Percentiles rank a stretch among this genome's conserved stretches.
Conservation (phyloP, 2,329 filamentous ascomycete genomes). For the Aspergillus sp. region DNA sequence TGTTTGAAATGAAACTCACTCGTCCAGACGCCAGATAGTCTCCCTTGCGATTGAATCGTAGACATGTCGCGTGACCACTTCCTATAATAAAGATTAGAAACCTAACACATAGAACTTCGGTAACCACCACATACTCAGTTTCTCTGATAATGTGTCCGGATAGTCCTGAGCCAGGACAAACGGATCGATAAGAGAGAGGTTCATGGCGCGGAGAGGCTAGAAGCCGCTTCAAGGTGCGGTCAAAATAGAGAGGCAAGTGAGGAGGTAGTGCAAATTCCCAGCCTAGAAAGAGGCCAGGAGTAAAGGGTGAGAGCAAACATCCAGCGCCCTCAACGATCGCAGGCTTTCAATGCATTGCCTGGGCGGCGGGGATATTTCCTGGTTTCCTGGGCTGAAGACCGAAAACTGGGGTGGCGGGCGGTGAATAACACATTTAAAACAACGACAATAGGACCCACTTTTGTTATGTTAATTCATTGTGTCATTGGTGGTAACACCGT, state of each 20-base stretch:
- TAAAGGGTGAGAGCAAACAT: constrained; percentile 24
- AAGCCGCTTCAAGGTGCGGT: not conserved
- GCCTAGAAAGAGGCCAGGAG: constrained; percentile 28
- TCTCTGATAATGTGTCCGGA: constrained; percentile 84
- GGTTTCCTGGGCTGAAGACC: constrained; percentile 6
- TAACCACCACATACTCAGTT: constrained; percentile 61
- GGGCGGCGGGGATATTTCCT: constrained; percentile 7
- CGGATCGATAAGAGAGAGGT: constrained; percentile 69
- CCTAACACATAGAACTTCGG: not conserved
- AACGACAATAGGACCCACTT: constrained; percentile 1
- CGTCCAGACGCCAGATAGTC: constrained; percentile 93
- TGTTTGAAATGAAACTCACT: constrained; percentile 46
- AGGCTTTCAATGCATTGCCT: constrained; percentile 8
- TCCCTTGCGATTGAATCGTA: constrained; percentile 89
- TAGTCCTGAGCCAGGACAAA: constrained; percentile 77
- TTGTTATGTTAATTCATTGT: not conserved
- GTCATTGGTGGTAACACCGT: constrained; percentile 7
- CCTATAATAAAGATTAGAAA: constrained; percentile 37
- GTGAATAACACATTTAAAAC: constrained; percentile 22
- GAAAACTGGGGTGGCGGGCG: constrained; percentile 21
- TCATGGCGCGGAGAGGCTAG: constrained; percentile 52
- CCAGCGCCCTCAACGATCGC: constrained; percentile 16
- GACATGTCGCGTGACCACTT: constrained; percentile 63
- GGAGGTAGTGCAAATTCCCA: constrained; percentile 15
- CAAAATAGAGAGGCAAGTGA: not conserved